These are phyloP conservation scores for Rutstroemia sp. DNA, from an alignment of 2,329 filamentous ascomycete genomes.

Conservation along the genomic window DNA sequence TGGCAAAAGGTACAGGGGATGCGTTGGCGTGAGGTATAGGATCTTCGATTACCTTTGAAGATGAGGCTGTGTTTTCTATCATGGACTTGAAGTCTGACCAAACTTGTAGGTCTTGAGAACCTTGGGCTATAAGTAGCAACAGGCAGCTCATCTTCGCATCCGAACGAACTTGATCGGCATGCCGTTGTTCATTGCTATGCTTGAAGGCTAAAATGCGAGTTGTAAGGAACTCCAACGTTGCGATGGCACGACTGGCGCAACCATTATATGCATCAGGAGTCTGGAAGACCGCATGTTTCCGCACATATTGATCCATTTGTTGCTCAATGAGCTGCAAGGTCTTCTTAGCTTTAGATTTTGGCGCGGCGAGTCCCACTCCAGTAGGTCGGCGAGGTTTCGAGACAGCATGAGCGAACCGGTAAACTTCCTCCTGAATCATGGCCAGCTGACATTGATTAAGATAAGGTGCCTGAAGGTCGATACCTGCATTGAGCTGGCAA, in stretches of 20 bases:
- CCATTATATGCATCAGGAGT: background rate
- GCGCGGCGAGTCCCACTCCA: no score
- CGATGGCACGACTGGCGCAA: background rate
- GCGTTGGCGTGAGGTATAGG: background rate
- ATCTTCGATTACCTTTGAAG: background rate
- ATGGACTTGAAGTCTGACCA: background rate
- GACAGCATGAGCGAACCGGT: background rate
- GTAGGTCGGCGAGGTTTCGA: background rate
- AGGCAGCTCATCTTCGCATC: constrained; percentile 6
- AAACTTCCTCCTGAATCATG: background rate
- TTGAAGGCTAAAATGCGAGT: constrained; percentile 8
- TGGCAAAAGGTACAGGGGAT: background rate
- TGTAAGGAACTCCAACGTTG: constrained; percentile 2
- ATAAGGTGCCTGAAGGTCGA: background rate
- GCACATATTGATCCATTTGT: background rate
- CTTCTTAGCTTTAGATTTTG: background rate
- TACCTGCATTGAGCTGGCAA: background rate
- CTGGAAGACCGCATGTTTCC: background rate
- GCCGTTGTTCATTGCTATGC: constrained; percentile 1
- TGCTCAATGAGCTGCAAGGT: background rate
- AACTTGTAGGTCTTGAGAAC: background rate
- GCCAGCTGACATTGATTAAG: background rate
- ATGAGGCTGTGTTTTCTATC: background rate
- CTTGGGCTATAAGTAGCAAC: background rate
- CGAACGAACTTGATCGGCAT: constrained; percentile 1